phyloP scores from a whole-genome alignment of 2,329 filamentous ascomycete genomes.

The Lecanoromycetidae sp. region DNA sequence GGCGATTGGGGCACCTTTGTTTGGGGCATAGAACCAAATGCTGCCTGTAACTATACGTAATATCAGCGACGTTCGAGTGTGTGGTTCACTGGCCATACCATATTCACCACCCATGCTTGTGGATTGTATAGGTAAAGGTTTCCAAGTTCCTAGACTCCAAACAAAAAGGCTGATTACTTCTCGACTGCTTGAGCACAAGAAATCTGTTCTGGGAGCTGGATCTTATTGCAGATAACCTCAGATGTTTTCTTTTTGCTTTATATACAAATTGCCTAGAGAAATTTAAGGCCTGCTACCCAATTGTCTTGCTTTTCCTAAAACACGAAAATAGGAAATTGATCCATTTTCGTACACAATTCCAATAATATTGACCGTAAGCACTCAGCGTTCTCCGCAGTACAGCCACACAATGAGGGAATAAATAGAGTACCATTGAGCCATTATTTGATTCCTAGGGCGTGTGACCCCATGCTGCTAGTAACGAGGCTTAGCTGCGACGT shows the following conservation, averaged over 20 bases:
- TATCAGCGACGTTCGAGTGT: background rate
- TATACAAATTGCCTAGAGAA: background rate
- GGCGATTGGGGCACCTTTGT: conserved; percentile 30
- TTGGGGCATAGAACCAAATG: conserved; percentile 31
- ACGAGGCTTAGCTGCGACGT: background rate
- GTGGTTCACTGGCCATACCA: background rate
- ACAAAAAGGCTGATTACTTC: background rate
- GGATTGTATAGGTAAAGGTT: background rate
- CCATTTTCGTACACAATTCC: no score
- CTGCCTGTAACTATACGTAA: background rate
- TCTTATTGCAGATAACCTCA: background rate
- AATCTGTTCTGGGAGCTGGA: background rate
- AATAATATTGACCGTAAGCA: background rate
- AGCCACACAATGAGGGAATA: background rate
- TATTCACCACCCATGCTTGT: conserved; percentile 5
- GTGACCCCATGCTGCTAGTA: background rate
- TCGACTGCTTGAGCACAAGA: background rate
- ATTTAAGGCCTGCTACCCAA: background rate
- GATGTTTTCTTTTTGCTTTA: background rate
- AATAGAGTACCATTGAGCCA: background rate
- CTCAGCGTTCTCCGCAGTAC: background rate
- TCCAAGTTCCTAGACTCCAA: background rate
- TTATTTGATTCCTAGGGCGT: background rate
- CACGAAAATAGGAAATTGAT: no score
- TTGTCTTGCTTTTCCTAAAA: background rate